Evolutionary conservation across 805 yeast genomes (phyloP), one percentile per base, ranked within the genome.

Genomic region (Schwanniomyces pseudopolymorphus): DNA sequence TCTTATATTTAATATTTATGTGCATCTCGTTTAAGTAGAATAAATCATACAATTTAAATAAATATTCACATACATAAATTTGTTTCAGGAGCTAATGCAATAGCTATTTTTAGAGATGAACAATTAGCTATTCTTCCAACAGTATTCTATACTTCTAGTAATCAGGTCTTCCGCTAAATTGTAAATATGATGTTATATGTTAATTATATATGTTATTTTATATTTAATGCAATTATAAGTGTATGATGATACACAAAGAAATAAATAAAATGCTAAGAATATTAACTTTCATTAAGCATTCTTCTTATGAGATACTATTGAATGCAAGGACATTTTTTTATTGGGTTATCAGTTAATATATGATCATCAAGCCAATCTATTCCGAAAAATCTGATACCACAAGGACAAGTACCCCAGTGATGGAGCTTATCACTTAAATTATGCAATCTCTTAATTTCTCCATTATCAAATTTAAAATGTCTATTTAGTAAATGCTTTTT

Each of bases 401-500:
- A 71, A 4, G 59, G 59, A 56, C 89, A 83, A 2, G 72, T 63
- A 1, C 89, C 88, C 55, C 60, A 56, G 51, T 72, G 72, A 22
- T 63, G 60, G 19, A 83, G 64, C 57, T 82, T 82, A 45, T 80
- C 84, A 43, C 70, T 72, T 46, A 83, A 61, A 46, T 78, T 80
- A 48, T 78, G 79, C 45, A 72, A 61, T 36, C 69, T 67, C 43
- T 73, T 72, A 9, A 73, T 72, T 31, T 63, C 57, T 4, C 68
- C 66, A 47, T 78, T 69, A 51, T 80, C 83, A 57, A 81, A 82
- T 40, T 59, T 60, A 57, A 83, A 83, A 53, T 83, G 89, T 43
- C 76, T 68, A 57, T 82, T 84, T 35, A 83, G 63, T 44, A 83
- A 61, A 57, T 83, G 89, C 56, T 83, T 83, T 57, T 83, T 83